Evolutionary conservation across 2,329 filamentous ascomycete species (phyloP).

Genomic region (Aspergillus thermomutatus): DNA sequence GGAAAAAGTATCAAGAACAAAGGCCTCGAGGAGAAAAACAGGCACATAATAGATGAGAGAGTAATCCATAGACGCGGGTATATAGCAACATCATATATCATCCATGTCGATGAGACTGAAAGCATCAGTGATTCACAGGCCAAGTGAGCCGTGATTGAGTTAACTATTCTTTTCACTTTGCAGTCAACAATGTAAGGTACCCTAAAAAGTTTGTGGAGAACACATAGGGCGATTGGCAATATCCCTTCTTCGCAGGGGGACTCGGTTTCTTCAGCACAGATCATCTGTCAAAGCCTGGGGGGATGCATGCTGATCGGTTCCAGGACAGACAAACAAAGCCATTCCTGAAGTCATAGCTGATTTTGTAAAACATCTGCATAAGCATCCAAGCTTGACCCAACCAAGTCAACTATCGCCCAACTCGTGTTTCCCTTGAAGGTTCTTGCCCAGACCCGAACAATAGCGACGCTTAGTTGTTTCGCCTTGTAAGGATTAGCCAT

Average conservation of each 20-base stretch:
- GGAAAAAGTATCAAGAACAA: constrained; percentile 6
- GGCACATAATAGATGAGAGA: constrained; percentile 2
- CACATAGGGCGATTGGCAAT: not conserved
- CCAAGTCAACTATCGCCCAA: constrained; percentile 47
- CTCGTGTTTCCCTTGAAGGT: constrained; percentile 48
- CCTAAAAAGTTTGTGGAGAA: not conserved
- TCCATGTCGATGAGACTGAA: constrained; percentile 1
- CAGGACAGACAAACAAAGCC: not conserved
- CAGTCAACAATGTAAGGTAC: not conserved
- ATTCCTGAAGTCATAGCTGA: constrained; percentile 13
- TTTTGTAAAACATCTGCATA: constrained; percentile 45
- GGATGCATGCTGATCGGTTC: not conserved
- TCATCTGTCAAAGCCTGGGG: not conserved
- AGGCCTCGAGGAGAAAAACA: constrained; percentile 5
- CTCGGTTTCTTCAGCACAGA: not conserved
- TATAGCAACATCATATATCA: constrained; percentile 17
- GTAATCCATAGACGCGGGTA: constrained; percentile 15
- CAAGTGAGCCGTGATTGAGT: not conserved
- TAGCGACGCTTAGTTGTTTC: constrained; percentile 46
- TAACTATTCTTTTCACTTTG: not conserved
- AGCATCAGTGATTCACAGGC: not conserved
- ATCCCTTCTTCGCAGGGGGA: not conserved
- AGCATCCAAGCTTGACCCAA: constrained; percentile 45
- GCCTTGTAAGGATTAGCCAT: constrained; percentile 43
- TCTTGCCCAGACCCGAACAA: constrained; percentile 46